Evolutionary conservation across 768 basidiomycete species (phyloP), one percentile per base, ranked within the genome.

Genomic region (Lactifluus echinatus): DNA sequence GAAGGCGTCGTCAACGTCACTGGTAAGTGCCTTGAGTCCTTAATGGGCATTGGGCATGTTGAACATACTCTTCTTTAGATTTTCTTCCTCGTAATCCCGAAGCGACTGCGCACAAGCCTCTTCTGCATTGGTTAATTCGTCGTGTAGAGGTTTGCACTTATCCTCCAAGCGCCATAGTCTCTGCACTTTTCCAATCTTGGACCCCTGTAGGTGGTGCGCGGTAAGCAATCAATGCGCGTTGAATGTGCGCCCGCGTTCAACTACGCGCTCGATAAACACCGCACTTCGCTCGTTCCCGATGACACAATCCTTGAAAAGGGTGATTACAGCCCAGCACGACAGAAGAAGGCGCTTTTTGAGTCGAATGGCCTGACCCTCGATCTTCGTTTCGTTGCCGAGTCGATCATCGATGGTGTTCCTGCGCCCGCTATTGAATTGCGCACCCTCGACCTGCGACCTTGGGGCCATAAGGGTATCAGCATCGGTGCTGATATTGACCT

Each of bases 231-330:
- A 0, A 75, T 95, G 52, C 77, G 81, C 56, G 78, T 97, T 70
- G 90, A 98, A 73, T 93, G 91, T 65, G 92, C 91, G 0, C 95
- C 95, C 0, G 95, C 93, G 0, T 99, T 99, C 81, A 86, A 96
- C 70, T 99, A 99, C 65, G 93, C 92, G 0, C 79, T 87, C 12
- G 79, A 83, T 47, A 48, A 75, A 2, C 95, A 98, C 69, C 79
- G 75, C 8, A 87, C 87, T 1, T 68, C 75, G 28, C 74, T 83
- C 62, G 62, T 82, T 53, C 66, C 73, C 17, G 82, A 85, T 65
- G 63, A 76, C 65, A 73, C 79, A 46, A 46, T 75, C 70, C 63
- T 71, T 28, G 55, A 61, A 44, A 40, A 57, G 17, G 51, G 56
- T 33, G 43, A 58, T 55, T 53, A 63, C 39, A 49, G 58, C 39